These are phyloP conservation scores for Podaxis sp. DNA, from an alignment of 768 basidiomycete species.

Conservation along the genomic window DNA sequence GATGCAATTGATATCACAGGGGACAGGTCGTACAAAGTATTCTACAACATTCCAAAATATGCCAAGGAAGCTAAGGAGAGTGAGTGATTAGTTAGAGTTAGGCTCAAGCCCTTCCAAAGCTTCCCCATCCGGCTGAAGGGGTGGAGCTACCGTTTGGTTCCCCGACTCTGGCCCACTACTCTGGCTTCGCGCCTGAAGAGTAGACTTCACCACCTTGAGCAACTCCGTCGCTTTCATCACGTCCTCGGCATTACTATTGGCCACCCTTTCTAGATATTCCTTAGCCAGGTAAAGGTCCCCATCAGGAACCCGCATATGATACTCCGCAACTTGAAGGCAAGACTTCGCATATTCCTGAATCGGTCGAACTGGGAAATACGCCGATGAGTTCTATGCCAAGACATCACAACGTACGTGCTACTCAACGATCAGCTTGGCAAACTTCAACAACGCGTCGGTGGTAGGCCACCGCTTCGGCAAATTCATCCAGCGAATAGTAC, in stretches of 20 bases:
- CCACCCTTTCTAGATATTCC: conserved; percentile 72
- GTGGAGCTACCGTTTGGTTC: conserved; percentile 1
- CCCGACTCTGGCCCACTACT: conserved; percentile 18
- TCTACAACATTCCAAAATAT: not conserved
- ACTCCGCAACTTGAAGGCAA: conserved; percentile 80
- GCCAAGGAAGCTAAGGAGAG: not conserved
- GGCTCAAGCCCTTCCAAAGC: not conserved
- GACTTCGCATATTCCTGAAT: conserved; percentile 82
- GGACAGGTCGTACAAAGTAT: not conserved
- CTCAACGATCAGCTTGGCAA: conserved; percentile 60
- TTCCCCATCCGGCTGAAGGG: not conserved
- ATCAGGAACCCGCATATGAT: conserved; percentile 62
- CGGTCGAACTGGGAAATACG: conserved; percentile 52
- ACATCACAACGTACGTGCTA: conserved; percentile 21
- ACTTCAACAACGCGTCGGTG: conserved; percentile 81
- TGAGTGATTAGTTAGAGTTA: not conserved
- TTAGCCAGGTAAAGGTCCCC: conserved; percentile 71
- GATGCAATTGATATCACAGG: not conserved
- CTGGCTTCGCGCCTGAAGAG: conserved; percentile 28
- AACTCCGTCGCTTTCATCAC: conserved; percentile 72
- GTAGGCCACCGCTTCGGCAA: conserved; percentile 68
- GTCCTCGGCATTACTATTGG: conserved; percentile 80
- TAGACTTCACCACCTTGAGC: conserved; percentile 54
- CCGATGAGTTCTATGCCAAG: conserved; percentile 25
- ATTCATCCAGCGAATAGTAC: conserved; percentile 65